phyloP scores from a whole-genome alignment of 2,329 filamentous ascomycete genomes.

The Talaromyces sp. region DNA sequence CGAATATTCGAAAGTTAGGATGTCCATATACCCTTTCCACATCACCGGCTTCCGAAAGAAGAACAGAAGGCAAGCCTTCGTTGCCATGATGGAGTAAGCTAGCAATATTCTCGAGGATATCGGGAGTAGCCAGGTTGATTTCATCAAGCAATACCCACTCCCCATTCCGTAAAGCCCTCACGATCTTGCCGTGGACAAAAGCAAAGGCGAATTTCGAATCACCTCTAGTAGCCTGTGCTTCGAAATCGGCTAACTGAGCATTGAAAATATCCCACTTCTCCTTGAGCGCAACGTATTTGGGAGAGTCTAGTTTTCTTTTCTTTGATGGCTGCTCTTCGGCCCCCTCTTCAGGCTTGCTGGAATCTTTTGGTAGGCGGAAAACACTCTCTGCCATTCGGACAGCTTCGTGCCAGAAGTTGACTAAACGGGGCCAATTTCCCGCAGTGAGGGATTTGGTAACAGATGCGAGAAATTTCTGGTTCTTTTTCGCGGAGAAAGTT shows the following conservation, averaged over 20 bases:
- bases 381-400: slow-evolving; percentile 79
- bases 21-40: slow-evolving; percentile 87
- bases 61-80: slow-evolving; percentile 68
- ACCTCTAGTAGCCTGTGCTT: slow-evolving; percentile 66
- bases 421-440: slow-evolving; percentile 80
- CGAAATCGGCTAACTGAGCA: slow-evolving; percentile 68
- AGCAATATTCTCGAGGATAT: slow-evolving; percentile 89
- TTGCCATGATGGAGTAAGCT: slow-evolving; percentile 74
- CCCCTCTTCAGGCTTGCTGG: slow-evolving; percentile 35
- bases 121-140: slow-evolving; percentile 91
- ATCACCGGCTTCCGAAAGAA: slow-evolving; percentile 89
- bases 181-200: slow-evolving; percentile 92
- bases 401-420: slow-evolving; percentile 82
- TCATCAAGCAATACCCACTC: slow-evolving; percentile 97
- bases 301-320: slow-evolving; percentile 58
- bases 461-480: slow-evolving; percentile 77
- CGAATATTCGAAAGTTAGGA: slow-evolving; percentile 91
- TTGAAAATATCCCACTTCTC: slow-evolving; percentile 78
- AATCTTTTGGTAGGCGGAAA: slow-evolving; percentile 50
- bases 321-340: slow-evolving; percentile 62
- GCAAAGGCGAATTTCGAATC: slow-evolving; percentile 84
- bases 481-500: slow-evolving; percentile 84
- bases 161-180: slow-evolving; percentile 91
- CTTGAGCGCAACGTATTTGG: slow-evolving; percentile 51
- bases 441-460: slow-evolving; percentile 74